Percentiles rank a stretch among this genome's conserved stretches.
phyloP scores from a whole-genome alignment of 78 protist genomes.

The Dictyostelium purpureum region DNA sequence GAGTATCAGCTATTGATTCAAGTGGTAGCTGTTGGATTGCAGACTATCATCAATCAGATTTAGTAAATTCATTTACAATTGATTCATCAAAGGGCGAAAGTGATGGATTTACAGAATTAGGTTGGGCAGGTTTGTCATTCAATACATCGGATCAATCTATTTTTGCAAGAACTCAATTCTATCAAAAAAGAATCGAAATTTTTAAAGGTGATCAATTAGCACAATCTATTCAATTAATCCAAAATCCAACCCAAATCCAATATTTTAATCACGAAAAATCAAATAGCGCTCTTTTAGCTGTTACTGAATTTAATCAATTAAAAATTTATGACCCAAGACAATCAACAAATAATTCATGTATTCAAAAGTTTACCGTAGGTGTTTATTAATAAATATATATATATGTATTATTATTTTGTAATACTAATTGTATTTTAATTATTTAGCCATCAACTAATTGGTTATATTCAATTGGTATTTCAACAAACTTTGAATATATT shows the following conservation, averaged over 20 bases:
- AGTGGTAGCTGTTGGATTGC: not conserved
- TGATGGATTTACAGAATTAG: not conserved
- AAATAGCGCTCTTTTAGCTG: slow-evolving; percentile 5
- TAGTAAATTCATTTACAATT: not conserved
- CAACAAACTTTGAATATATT: not conserved
- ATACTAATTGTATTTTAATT: no score
- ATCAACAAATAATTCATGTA: not conserved
- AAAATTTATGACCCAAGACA: slow-evolving; percentile 40
- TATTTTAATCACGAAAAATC: not conserved
- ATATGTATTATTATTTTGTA: not conserved
- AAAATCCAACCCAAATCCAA: slow-evolving; percentile 54
- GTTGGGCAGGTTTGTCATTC: slow-evolving; percentile 53
- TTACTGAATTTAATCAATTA: slow-evolving; percentile 64
- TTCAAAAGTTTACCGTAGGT: slow-evolving; percentile 47
- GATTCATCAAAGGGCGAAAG: not conserved
- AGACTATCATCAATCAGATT: not conserved
- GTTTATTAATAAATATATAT: not conserved
- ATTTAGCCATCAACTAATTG: slow-evolving; percentile 1
- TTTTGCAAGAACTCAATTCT: slow-evolving; percentile 39
- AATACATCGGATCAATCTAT: not conserved
- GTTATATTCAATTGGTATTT: slow-evolving; percentile 8
- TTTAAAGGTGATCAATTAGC: not conserved
- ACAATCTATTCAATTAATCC: not conserved
- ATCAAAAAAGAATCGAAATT: slow-evolving; percentile 23
- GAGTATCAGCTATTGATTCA: slow-evolving; percentile 9